These are phyloP conservation scores for Xylariomycetidae sp. DNA, from an alignment of 2,329 filamentous ascomycete species.

Conservation along the genomic window DNA sequence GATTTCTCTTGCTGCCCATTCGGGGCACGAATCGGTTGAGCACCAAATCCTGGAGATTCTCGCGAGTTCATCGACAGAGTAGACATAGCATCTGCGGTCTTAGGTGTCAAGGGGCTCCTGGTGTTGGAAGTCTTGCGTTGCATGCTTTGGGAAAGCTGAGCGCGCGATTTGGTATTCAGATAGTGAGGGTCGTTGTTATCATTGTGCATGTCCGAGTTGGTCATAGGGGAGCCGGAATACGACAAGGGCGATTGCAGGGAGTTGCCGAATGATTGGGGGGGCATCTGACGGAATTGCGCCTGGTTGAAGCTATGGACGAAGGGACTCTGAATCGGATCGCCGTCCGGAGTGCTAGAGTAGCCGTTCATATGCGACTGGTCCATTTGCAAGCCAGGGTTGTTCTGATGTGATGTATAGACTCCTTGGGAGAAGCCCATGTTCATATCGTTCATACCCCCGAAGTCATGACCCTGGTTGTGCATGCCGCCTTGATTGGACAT, in stretches of 20 bases:
- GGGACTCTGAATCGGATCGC: constrained; percentile 86
- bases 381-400: constrained; percentile 51
- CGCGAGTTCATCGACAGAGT: constrained; percentile 63
- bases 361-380: constrained; percentile 69
- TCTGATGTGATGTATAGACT: constrained; percentile 52
- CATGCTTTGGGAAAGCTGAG: constrained; percentile 58
- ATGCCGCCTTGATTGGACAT: constrained; percentile 41
- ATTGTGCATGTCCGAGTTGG: constrained; percentile 44
- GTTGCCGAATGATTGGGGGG: constrained; percentile 50
- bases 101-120: constrained; percentile 79
- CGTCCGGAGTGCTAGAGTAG: constrained; percentile 88
- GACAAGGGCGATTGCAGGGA: constrained; percentile 50
- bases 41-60: constrained; percentile 67
- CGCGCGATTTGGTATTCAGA: constrained; percentile 52
- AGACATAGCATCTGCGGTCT: constrained; percentile 67
- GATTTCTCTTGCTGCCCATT: constrained; percentile 71
- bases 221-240: constrained; percentile 46
- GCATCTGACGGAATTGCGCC: constrained; percentile 68
- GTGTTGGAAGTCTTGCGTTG: constrained; percentile 70
- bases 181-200: constrained; percentile 51
- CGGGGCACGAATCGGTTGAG: constrained; percentile 72
- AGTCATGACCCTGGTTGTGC: constrained; percentile 52
- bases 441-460: constrained; percentile 48
- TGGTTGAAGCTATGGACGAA: constrained; percentile 77
- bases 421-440: constrained; percentile 54